Evolutionary conservation across 345 rosid genomes (phyloP).

Genomic region (Bretschneidera sinensis): DNA sequence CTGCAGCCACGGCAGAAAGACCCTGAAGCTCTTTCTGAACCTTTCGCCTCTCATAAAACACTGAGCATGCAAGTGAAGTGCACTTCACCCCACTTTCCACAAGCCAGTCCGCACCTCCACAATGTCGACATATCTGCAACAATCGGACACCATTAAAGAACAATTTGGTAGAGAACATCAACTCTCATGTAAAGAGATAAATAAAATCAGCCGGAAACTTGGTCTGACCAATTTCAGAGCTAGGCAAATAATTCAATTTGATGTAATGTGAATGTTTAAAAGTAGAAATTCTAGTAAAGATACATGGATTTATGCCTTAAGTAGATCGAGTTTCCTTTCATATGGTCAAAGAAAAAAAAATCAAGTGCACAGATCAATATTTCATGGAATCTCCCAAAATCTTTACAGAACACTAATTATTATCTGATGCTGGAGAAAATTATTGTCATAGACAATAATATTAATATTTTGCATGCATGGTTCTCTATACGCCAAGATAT

Average conservation of each 20-base stretch:
- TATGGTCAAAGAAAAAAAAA: too few relatives aligned
- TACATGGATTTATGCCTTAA: too few relatives aligned
- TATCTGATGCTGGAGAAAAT: too few relatives aligned
- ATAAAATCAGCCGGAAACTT: background rate
- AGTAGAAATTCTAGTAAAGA: too few relatives aligned
- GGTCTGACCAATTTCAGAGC: background rate
- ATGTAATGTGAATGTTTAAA: too few relatives aligned
- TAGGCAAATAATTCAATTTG: too few relatives aligned
- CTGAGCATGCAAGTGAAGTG: slow-evolving; percentile 80
- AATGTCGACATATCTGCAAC: slow-evolving; percentile 80
- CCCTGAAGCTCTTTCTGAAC: slow-evolving; percentile 83
- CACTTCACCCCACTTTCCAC: slow-evolving; percentile 84
- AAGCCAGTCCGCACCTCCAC: slow-evolving; percentile 97
- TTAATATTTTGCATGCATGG: too few relatives aligned
- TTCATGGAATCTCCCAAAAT: too few relatives aligned
- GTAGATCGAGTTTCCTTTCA: too few relatives aligned
- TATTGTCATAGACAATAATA: too few relatives aligned
- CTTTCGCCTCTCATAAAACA: slow-evolving; percentile 82
- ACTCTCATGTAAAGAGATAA: background rate
- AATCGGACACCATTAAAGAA: background rate
- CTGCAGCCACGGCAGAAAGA: slow-evolving; percentile 54
- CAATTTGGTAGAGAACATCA: background rate
- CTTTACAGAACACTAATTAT: too few relatives aligned
- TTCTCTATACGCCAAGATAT: background rate
- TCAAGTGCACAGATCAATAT: too few relatives aligned